Percentiles rank a stretch among this genome's conserved stretches.
Evolutionary conservation across 768 basidiomycete genomes (phyloP).

Genomic region (Cystofilobasidium capitatum): DNA sequence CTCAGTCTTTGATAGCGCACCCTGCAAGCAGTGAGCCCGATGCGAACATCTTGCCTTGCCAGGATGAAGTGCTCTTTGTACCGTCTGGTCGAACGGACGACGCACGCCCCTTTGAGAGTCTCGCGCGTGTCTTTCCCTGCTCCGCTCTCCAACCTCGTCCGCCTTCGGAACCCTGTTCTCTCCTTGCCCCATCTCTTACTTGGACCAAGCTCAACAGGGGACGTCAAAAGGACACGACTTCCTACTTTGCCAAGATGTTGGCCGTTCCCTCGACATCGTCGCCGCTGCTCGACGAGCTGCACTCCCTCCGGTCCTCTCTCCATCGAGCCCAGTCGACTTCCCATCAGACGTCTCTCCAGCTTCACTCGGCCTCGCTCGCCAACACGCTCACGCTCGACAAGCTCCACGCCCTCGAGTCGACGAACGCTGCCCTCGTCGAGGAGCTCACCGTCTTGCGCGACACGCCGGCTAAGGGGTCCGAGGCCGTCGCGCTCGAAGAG

Average conservation of each 20-base stretch:
- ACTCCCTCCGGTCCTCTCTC: neutral
- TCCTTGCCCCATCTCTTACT: too few species aligned
- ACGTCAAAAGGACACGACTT: too few species aligned
- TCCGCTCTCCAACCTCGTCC: too few species aligned
- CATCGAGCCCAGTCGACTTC: neutral
- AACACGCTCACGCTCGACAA: neutral
- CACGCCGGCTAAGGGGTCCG: neutral
- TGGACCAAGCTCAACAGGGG: too few species aligned
- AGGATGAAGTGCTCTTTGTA: too few species aligned
- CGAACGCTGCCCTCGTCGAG: neutral
- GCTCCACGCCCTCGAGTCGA: neutral
- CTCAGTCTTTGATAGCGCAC: too few species aligned
- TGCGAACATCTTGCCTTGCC: too few species aligned
- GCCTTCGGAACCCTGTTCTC: too few species aligned
- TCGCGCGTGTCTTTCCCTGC: too few species aligned
- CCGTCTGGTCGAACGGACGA: too few species aligned
- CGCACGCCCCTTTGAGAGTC: too few species aligned
- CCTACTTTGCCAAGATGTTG: neutral
- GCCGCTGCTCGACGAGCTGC: neutral
- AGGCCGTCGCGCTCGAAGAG: constrained; percentile 3
- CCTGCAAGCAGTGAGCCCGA: too few species aligned
- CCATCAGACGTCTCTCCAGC: neutral
- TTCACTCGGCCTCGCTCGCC: neutral
- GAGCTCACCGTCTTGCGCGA: neutral
- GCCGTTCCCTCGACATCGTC: neutral